Percentiles rank a stretch among this genome's conserved stretches.
Evolutionary conservation across 345 rosid species (phyloP).

Genomic region (Hirschfeldia incana): DNA sequence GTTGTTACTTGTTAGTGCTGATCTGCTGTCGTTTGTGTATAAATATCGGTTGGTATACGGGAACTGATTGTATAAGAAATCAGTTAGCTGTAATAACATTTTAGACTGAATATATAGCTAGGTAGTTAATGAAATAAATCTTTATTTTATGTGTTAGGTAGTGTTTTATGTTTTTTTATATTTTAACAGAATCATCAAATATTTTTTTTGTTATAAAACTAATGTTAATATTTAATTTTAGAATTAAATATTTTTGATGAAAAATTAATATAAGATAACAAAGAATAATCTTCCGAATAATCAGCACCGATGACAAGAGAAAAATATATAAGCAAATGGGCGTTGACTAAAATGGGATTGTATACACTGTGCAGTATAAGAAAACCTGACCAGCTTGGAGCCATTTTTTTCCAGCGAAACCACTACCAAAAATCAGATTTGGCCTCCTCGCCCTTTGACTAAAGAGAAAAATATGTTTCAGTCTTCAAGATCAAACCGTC

Average conservation of each 20-base stretch:
- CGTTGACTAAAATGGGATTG: neutral
- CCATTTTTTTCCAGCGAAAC: neutral
- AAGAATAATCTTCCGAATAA: neutral
- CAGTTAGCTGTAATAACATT: neutral
- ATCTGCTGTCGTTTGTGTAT: neutral
- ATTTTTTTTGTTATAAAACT: neutral
- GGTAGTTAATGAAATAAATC: neutral
- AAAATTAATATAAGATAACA: neutral
- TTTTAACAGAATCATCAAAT: neutral
- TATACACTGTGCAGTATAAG: neutral
- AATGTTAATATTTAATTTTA: neutral
- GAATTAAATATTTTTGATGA: neutral
- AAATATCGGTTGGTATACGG: neutral
- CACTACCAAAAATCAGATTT: neutral
- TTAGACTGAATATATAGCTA: neutral
- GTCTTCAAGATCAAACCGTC: neutral
- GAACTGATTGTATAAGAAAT: neutral
- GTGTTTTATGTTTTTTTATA: neutral
- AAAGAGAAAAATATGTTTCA: neutral
- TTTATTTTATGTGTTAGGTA: neutral
- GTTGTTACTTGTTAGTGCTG: neutral
- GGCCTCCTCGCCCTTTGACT: neutral
- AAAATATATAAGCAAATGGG: neutral
- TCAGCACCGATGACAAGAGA: neutral
- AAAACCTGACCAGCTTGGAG: neutral